Base-by-base conservation (phyloP, 2,329 filamentous ascomycete species). In the Amphichorda felina region DNA sequence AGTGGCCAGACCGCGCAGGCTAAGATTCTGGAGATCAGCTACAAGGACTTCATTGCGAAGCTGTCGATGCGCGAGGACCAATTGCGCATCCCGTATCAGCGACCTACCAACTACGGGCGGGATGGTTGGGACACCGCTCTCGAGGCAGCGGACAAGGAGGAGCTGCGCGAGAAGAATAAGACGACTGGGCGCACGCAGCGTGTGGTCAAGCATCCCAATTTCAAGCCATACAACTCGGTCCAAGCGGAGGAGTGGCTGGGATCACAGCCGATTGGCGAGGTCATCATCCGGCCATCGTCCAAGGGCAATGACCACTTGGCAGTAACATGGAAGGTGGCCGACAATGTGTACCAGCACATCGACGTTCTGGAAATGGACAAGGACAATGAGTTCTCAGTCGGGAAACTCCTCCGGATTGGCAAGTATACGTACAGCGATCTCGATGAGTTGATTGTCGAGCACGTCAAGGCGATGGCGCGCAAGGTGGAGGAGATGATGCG, bases 361-460 rank as follows among this genome's bases (percentile, higher is more conserved):
- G 91, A 98, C 57, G 89, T 98, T 24, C 71, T 98, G 27, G 91
- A 98, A 61, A 70, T 98, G 51, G 85, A 94, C 57, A 98, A 98
- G 61, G 86, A 94, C 43, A 96, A 87, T 42, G 89, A 96, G 55
- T 96, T 95, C 55, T 88, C 87, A 0, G 81, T 96, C 4, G 91
- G 91, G 42, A 81, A 80, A 47, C 79, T 81, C 29, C 70, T 98
- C 36, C 83, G 84, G 43, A 84, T 98, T 36, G 83, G 84, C 47
- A 89, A 88, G 56, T 88, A 87, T 60, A 89, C 76, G 7, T 98
- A 98, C 64, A 86, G 78, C 41, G 91, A 98, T 79, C 68, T 98
- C 41, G 91, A 98, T 60, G 91, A 98, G 57, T 61, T 98, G 63
- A 96, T 98, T 46, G 88, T 94, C 53, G 83, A 91, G 51, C 91